phyloP scores from a whole-genome alignment of 2,329 filamentous ascomycete genomes.

The Cadophora gregata region DNA sequence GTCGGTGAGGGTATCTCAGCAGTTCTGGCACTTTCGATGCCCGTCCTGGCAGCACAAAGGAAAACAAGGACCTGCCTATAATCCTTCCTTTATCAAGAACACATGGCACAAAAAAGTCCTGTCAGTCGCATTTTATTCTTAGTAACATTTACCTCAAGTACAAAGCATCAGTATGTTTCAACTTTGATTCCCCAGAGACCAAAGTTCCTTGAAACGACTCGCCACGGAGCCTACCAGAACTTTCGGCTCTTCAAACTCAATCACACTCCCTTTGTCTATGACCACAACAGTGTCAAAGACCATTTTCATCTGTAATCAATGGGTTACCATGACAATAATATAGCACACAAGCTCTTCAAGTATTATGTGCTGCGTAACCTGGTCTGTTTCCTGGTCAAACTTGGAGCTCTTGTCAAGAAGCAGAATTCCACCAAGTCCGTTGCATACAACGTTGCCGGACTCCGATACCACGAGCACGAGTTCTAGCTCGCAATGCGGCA shows the following conservation, averaged over 20 bases:
- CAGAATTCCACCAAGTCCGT: conserved; percentile 17
- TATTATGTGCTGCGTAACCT: conserved; percentile 60
- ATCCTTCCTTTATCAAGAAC: no score
- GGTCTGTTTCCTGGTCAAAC: conserved; percentile 62
- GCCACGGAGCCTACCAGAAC: conserved; percentile 18
- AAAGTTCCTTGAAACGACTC: conserved; percentile 22
- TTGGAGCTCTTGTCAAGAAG: conserved; percentile 43
- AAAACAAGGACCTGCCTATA: no score
- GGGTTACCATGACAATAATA: conserved; percentile 55
- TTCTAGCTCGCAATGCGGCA: conserved; percentile 46
- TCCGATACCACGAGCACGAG: conserved; percentile 50
- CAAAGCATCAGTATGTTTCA: neutral
- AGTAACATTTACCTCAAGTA: no score
- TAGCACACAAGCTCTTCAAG: conserved; percentile 57
- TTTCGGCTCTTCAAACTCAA: conserved; percentile 23
- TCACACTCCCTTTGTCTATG: conserved; percentile 48
- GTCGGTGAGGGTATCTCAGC: no score
- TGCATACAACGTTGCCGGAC: neutral
- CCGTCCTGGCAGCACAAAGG: no score
- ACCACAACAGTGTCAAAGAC: conserved; percentile 58
- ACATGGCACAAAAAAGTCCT: no score
- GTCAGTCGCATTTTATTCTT: no score
- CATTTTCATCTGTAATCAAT: conserved; percentile 51
- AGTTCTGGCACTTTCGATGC: no score
- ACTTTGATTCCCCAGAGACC: conserved; percentile 10